Base-by-base conservation (phyloP, 2,329 filamentous ascomycete genomes). In the Fusarium setosum region DNA sequence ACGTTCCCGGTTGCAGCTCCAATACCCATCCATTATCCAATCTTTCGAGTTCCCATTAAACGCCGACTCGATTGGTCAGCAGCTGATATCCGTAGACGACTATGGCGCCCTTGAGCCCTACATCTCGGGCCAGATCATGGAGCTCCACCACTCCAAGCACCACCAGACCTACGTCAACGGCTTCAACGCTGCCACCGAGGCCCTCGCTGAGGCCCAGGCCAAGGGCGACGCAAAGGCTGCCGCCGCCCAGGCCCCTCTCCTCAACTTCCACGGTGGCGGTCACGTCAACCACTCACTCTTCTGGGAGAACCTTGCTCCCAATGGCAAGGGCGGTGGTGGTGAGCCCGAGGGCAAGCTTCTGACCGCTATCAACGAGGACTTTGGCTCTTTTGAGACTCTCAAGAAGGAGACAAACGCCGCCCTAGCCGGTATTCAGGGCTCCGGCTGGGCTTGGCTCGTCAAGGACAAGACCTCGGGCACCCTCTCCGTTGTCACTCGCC, bases 141-240 rank as follows among this genome's bases (percentile, higher is more conserved):
- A 97, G 83, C 88, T 97, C 42, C 94, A 97, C 86, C 92, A 97
- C 88, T 90, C 88, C 82, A 95, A 94, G 82, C 94, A 97, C 86
- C 94, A 97, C 84, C 90, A 95, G 81, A 94, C 94, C 74, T 97
- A 97, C 79, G 93, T 97, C 72, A 96, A 90, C 80, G 91, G 90
- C 78, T 92, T 92, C 84, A 97, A 97, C 84, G 86, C 90, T 62
- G 90, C 92, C 58, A 82, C 88, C 69, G 89, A 94, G 80, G 89
- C 94, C 76, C 80, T 92, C 49, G 87, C 85, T 34, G 81, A 83
- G 59, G 91, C 92, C 32, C 85, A 87, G 74, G 83, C 81, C 73
- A 85, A 89, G 78, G 89, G 89, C 71, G 91, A 86, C 72, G 72
- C 77, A 65, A 78, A 79, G 74, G 81, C 83, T 63, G 83, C 82